These are phyloP conservation scores for Isoetes taiwanensis DNA, from an alignment of 75 land plant species.

Conservation along the genomic window DNA sequence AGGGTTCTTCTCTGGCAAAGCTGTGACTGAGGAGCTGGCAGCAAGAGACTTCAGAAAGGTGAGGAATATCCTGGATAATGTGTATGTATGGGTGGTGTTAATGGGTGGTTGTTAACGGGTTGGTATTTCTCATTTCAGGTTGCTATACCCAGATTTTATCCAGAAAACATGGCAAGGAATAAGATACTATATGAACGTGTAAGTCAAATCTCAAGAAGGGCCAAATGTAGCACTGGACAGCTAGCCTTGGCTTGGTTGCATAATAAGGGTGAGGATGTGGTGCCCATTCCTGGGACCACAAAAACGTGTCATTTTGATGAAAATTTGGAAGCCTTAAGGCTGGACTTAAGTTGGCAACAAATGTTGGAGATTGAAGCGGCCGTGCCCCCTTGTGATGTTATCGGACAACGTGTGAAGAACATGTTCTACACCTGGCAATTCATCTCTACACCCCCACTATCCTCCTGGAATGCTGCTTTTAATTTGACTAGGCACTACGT, in stretches of 20 bases:
- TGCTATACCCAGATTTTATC: slow-evolving; percentile 45
- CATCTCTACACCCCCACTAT: slow-evolving; percentile 1
- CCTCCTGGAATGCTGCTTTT: background rate
- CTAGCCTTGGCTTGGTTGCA: slow-evolving; percentile 52
- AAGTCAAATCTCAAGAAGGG: slow-evolving; percentile 22
- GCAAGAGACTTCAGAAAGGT: slow-evolving; percentile 8
- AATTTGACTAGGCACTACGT: too few relatives aligned
- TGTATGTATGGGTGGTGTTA: too few relatives aligned
- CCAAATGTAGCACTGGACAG: slow-evolving; percentile 31
- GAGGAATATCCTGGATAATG: too few relatives aligned
- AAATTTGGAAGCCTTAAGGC: too few relatives aligned
- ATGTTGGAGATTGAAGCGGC: slow-evolving; percentile 3
- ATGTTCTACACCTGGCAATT: slow-evolving; percentile 6
- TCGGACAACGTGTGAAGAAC: slow-evolving; percentile 5
- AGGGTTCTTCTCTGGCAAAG: slow-evolving; percentile 35
- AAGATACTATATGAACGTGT: slow-evolving; percentile 33
- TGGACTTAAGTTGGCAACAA: too few relatives aligned
- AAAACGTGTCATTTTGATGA: too few relatives aligned
- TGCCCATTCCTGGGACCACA: slow-evolving; percentile 59
- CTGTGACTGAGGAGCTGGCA: slow-evolving; percentile 10
- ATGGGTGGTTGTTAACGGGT: too few relatives aligned
- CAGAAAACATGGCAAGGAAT: slow-evolving; percentile 47
- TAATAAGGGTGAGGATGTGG: slow-evolving; percentile 40
- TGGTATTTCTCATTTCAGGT: too few relatives aligned
- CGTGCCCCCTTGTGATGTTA: background rate